Evolutionary conservation across 805 yeast species (phyloP).

Genomic region (Wickerhamomyces pijperi): DNA sequence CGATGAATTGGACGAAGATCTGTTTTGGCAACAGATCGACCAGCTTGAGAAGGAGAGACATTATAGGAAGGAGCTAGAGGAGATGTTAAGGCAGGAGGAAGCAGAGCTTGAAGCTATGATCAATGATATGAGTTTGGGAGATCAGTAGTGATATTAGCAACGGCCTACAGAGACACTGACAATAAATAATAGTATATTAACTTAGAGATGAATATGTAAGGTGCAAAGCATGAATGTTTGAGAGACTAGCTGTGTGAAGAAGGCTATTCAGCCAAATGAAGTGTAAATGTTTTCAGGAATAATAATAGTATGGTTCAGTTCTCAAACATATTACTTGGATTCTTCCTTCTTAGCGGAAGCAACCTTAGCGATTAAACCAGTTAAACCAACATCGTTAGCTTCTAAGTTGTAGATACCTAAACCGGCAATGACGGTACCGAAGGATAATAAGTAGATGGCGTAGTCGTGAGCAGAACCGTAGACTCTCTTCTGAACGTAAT

Average conservation of each 20-base stretch:
- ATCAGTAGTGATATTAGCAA: too few relatives aligned
- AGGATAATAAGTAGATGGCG: conserved; percentile 55
- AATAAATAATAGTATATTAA: conserved; percentile 4
- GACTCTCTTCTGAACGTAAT: conserved; percentile 80
- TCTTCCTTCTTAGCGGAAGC: neutral
- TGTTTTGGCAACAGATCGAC: too few relatives aligned
- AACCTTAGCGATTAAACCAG: conserved; percentile 31
- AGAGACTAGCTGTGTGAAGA: too few relatives aligned
- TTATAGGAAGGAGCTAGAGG: conserved; percentile 9
- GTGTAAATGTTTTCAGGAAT: too few relatives aligned
- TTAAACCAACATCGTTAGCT: conserved; percentile 70
- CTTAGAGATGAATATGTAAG: neutral
- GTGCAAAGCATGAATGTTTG: neutral
- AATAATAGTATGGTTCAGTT: neutral
- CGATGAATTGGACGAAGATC: conserved; percentile 2
- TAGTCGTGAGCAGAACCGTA: conserved; percentile 67
- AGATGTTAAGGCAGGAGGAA: conserved; percentile 7
- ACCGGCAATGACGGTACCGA: conserved; percentile 61
- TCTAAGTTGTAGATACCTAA: conserved; percentile 79
- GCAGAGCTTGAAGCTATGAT: conserved; percentile 10
- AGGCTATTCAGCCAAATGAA: too few relatives aligned
- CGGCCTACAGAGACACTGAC: conserved; percentile 28
- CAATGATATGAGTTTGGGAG: neutral
- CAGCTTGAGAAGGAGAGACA: too few relatives aligned
- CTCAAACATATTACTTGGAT: neutral